Evolutionary conservation across 2,329 filamentous ascomycete genomes (phyloP).

Genomic region (Penicillium fuscoglaucum): DNA sequence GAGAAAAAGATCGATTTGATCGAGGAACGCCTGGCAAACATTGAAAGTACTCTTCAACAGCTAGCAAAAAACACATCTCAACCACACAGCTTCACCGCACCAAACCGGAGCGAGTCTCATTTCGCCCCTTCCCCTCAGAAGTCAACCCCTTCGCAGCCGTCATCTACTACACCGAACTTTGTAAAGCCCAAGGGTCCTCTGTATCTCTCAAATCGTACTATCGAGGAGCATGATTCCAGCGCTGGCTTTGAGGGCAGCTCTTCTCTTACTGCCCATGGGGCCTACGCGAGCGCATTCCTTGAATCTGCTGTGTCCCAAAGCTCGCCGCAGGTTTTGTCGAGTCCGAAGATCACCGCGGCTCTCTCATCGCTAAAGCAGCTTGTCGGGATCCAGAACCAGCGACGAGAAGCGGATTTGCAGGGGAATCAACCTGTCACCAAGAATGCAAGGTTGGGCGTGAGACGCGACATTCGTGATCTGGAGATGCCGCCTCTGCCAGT

Average conservation of each 20-base stretch:
- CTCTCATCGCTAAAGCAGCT: slow-evolving; percentile 42
- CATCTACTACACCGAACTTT: slow-evolving; percentile 5
- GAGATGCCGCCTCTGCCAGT: slow-evolving; percentile 39
- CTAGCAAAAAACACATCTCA: slow-evolving; percentile 19
- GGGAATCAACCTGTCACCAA: slow-evolving; percentile 32
- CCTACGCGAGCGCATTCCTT: slow-evolving; percentile 47
- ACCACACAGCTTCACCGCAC: background rate
- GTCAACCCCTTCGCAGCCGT: slow-evolving; percentile 4
- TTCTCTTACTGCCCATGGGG: slow-evolving; percentile 51
- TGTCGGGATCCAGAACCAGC: slow-evolving; percentile 39
- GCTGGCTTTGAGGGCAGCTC: slow-evolving; percentile 52
- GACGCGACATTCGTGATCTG: slow-evolving; percentile 35
- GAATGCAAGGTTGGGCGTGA: slow-evolving; percentile 18
- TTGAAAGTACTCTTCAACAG: slow-evolving; percentile 43
- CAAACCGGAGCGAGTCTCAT: slow-evolving; percentile 5
- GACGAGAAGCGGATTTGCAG: slow-evolving; percentile 24
- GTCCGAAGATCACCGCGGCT: slow-evolving; percentile 41
- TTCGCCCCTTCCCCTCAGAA: slow-evolving; percentile 11
- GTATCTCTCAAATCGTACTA: slow-evolving; percentile 25
- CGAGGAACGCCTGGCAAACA: slow-evolving; percentile 51
- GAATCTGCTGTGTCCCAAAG: slow-evolving; percentile 43
- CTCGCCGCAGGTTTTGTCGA: slow-evolving; percentile 35
- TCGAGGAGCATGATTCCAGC: slow-evolving; percentile 32
- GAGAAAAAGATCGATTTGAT: slow-evolving; percentile 57
- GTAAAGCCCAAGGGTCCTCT: slow-evolving; percentile 8